Evolutionary conservation across 345 rosid genomes (phyloP).

Genomic region (thale cress (Arabidopsis thaliana)): DNA sequence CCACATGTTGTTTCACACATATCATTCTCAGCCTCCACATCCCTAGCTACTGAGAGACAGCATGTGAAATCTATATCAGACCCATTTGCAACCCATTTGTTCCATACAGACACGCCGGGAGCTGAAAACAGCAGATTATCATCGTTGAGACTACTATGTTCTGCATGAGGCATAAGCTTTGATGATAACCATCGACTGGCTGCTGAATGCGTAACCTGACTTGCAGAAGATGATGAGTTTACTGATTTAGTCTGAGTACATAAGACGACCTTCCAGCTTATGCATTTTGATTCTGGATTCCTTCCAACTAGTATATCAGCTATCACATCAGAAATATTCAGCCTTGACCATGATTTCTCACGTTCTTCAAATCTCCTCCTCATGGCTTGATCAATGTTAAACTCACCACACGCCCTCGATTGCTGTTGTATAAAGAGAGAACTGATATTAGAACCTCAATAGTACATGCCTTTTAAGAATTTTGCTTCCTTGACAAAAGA

Average conservation of each 20-base stretch:
- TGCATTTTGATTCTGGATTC: constrained; percentile 69
- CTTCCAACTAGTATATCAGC: constrained; percentile 54
- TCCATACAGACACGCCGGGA: constrained; percentile 83
- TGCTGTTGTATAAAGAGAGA: constrained; percentile 54
- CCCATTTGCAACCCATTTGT: constrained; percentile 61
- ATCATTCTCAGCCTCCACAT: constrained; percentile 49
- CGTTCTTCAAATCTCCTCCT: constrained; percentile 67
- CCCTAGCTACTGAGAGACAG: constrained; percentile 75
- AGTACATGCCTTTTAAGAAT: constrained; percentile 20
- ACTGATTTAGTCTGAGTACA: constrained; percentile 53
- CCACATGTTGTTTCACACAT: constrained; percentile 55
- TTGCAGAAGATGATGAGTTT: constrained; percentile 42
- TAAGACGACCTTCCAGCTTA: constrained; percentile 82
- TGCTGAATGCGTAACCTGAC: constrained; percentile 45
- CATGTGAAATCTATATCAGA: constrained; percentile 54
- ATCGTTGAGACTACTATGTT: constrained; percentile 45
- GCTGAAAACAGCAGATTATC: constrained; percentile 58
- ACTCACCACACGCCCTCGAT: constrained; percentile 45
- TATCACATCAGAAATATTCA: constrained; percentile 80
- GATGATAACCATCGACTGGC: constrained; percentile 73
- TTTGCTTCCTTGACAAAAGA: constrained; percentile 21
- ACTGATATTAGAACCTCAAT: constrained; percentile 27
- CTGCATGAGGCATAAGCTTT: constrained; percentile 68
- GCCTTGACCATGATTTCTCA: constrained; percentile 76
- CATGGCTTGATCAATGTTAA: constrained; percentile 75